Percentiles rank a stretch among this genome's conserved stretches.
phyloP scores from a whole-genome alignment of 2,329 filamentous ascomycete species.

The Colletotrichum liaoningense region DNA sequence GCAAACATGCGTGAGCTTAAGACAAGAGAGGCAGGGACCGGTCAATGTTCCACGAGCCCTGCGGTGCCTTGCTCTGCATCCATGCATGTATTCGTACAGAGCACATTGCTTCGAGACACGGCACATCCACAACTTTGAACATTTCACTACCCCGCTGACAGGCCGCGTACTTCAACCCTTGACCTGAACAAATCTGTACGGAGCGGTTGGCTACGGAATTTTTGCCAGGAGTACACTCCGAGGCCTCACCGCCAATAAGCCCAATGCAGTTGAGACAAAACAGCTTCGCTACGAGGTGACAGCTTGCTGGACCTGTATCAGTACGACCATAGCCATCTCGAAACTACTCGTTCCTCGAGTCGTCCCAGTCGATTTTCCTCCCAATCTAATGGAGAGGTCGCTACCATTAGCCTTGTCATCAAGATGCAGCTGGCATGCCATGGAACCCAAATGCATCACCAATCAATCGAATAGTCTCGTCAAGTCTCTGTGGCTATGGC shows the following conservation, averaged over 20 bases:
- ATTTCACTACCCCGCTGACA: background rate
- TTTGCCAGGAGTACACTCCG: background rate
- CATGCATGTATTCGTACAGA: background rate
- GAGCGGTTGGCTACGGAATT: too few relatives aligned
- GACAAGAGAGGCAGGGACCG: background rate
- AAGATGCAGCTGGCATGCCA: background rate
- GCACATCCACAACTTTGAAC: background rate
- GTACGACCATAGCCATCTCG: background rate
- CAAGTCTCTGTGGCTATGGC: too few relatives aligned
- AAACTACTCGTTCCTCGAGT: background rate
- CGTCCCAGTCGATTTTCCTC: background rate
- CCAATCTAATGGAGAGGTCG: background rate
- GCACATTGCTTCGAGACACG: background rate
- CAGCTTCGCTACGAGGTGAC: background rate
- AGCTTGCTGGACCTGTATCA: background rate
- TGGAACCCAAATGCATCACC: background rate
- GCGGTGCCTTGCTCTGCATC: background rate
- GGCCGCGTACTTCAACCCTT: background rate
- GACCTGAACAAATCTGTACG: background rate
- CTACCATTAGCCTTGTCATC: background rate
- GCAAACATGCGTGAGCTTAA: slow-evolving; percentile 6
- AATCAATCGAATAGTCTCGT: too few relatives aligned
- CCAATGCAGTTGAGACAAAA: background rate
- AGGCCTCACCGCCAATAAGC: background rate
- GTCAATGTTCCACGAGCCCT: background rate